These are phyloP conservation scores for Fusarium xylarioides DNA, from an alignment of 2,329 filamentous ascomycete genomes.

Conservation along the genomic window DNA sequence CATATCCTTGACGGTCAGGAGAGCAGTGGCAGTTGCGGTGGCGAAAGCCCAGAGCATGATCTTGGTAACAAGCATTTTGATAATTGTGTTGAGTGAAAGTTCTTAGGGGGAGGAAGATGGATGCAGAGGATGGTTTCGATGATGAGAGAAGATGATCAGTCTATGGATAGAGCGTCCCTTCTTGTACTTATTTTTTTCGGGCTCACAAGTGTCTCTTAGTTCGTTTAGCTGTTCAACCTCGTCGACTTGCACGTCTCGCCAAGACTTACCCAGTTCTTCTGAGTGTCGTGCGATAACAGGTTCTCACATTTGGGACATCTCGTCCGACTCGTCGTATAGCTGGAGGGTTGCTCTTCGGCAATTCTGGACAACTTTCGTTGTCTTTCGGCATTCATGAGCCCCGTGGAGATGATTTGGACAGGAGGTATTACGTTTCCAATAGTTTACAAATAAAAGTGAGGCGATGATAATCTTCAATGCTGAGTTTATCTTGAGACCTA, in stretches of 20 bases:
- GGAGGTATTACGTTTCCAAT: not conserved
- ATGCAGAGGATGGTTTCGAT: not conserved
- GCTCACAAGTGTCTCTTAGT: no score
- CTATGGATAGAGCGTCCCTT: rapidly evolving
- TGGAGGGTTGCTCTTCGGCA: not conserved
- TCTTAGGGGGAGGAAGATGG: not conserved
- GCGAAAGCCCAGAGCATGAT: not conserved
- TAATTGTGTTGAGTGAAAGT: not conserved
- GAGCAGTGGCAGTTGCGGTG: not conserved
- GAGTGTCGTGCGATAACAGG: not conserved
- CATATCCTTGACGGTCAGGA: not conserved
- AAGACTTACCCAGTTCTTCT: not conserved
- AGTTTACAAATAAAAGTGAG: not conserved
- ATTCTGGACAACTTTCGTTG: not conserved
- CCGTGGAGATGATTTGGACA: not conserved
- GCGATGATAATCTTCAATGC: not conserved
- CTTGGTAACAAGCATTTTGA: constrained; percentile 3
- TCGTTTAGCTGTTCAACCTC: no score
- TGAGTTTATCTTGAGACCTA: not conserved
- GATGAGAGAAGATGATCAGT: not conserved
- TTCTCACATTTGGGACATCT: not conserved
- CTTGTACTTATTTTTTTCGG: not conserved
- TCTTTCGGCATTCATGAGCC: not conserved
- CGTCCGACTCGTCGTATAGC: not conserved
- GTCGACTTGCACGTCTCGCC: not conserved